Evolutionary conservation across 2,329 filamentous ascomycete genomes (phyloP).

Genomic region (Trichoderma aggressivum): DNA sequence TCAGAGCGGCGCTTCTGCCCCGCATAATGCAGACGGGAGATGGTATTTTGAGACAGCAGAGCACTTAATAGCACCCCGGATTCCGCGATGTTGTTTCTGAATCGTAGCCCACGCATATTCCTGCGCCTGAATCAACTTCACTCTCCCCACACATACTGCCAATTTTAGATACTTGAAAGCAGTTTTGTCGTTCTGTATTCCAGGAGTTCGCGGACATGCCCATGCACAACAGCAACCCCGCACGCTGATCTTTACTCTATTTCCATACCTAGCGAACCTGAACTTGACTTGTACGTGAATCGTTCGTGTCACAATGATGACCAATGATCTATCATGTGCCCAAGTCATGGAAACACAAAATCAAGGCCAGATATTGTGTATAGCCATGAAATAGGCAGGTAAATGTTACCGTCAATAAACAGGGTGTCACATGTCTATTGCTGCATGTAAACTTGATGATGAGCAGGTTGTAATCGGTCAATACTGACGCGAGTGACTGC

Average conservation of each 20-base stretch:
- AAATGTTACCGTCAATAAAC: background rate
- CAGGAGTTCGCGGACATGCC: background rate
- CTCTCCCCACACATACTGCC: no score
- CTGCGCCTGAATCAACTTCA: background rate
- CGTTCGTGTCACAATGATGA: background rate
- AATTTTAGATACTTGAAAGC: background rate
- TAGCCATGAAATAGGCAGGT: background rate
- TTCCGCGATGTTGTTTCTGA: background rate
- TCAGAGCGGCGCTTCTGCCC: background rate
- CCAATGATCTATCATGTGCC: slow-evolving; percentile 10
- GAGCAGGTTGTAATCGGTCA: background rate
- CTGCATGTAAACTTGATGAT: background rate
- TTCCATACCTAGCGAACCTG: background rate
- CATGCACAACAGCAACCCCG: background rate
- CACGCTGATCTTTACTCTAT: slow-evolving; percentile 4
- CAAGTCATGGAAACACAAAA: background rate
- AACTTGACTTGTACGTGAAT: background rate
- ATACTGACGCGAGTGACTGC: background rate
- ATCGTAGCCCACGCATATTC: background rate
- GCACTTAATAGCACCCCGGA: background rate
- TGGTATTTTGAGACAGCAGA: background rate
- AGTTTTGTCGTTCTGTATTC: background rate
- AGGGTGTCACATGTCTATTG: background rate
- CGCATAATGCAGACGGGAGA: background rate
- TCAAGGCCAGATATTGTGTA: background rate